A percentile compares a stretch with the other conserved stretches of the same genome.
These are phyloP conservation scores for Chamaenerion angustifolium DNA, from an alignment of 345 rosid species.

Conservation along the genomic window DNA sequence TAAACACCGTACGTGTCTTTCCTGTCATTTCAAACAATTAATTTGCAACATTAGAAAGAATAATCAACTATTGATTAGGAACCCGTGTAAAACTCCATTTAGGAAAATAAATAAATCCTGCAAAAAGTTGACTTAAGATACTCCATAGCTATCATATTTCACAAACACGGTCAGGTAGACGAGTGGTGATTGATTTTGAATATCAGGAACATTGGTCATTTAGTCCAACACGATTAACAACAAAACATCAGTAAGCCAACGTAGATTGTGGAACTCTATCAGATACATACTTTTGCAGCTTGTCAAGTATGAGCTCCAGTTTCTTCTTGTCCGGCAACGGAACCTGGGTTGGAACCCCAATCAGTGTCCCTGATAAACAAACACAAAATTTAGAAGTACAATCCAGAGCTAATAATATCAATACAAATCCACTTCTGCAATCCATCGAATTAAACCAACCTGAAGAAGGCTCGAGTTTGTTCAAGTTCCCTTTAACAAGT, in stretches of 20 bases:
- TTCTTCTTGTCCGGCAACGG: conserved; percentile 70
- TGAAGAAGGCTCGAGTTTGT: conserved; percentile 33
- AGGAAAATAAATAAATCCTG: no score
- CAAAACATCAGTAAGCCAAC: no score
- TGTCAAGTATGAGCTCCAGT: conserved; percentile 77
- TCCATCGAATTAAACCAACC: conserved; percentile 19
- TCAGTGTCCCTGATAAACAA: conserved; percentile 36
- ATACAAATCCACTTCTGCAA: no score
- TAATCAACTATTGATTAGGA: no score
- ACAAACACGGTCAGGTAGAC: no score
- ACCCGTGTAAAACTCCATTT: not conserved
- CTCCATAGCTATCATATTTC: not conserved
- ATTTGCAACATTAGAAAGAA: not conserved
- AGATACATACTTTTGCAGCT: conserved; percentile 67
- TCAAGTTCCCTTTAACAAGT: conserved; percentile 15
- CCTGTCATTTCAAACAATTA: conserved; percentile 35
- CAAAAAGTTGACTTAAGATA: no score
- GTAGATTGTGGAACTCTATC: not conserved
- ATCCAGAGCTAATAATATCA: not conserved
- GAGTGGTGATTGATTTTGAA: no score
- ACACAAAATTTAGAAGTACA: not conserved
- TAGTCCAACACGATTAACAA: no score
- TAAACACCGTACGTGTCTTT: conserved; percentile 90
- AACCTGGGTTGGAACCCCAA: conserved; percentile 15
- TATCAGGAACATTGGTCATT: no score